Conservation (phyloP, 208 protist genomes). For the Trypanosoma melophagium region DNA sequence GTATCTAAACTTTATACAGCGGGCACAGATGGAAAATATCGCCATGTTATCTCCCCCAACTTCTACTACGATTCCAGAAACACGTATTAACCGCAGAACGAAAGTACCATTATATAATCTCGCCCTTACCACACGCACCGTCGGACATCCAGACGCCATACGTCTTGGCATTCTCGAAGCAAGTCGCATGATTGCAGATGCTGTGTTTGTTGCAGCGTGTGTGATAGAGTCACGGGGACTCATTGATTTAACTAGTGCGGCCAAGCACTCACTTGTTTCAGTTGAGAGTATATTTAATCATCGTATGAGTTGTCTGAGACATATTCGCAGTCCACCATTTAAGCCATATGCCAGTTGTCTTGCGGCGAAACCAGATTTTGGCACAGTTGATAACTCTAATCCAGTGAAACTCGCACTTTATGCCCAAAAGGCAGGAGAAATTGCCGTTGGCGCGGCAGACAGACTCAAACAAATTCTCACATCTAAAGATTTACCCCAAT, state of each 20-base stretch:
- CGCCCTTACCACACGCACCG: slow-evolving; percentile 65
- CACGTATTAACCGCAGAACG: slow-evolving; percentile 77
- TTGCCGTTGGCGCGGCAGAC: slow-evolving; percentile 51
- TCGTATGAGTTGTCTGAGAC: slow-evolving; percentile 70
- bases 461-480: slow-evolving; percentile 43
- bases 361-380: slow-evolving; percentile 44
- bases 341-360: slow-evolving; percentile 72
- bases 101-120: slow-evolving; percentile 77
- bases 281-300: slow-evolving; percentile 82
- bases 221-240: slow-evolving; percentile 73
- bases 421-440: slow-evolving; percentile 54
- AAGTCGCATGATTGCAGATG: slow-evolving; percentile 62
- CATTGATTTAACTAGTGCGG: slow-evolving; percentile 56
- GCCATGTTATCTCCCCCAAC: slow-evolving; percentile 43
- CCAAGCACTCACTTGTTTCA: slow-evolving; percentile 54
- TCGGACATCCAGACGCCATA: slow-evolving; percentile 38
- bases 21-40: slow-evolving; percentile 71
- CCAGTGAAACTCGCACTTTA: slow-evolving; percentile 39
- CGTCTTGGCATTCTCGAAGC: slow-evolving; percentile 53
- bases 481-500: slow-evolving; percentile 28
- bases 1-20: slow-evolving; percentile 76
- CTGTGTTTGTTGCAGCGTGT: slow-evolving; percentile 63
- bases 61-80: slow-evolving; percentile 50
- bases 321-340: slow-evolving; percentile 69
- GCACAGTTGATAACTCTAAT: slow-evolving; percentile 3